Conservation (phyloP, 345 rosid genomes). For the Hirschfeldia incana region DNA sequence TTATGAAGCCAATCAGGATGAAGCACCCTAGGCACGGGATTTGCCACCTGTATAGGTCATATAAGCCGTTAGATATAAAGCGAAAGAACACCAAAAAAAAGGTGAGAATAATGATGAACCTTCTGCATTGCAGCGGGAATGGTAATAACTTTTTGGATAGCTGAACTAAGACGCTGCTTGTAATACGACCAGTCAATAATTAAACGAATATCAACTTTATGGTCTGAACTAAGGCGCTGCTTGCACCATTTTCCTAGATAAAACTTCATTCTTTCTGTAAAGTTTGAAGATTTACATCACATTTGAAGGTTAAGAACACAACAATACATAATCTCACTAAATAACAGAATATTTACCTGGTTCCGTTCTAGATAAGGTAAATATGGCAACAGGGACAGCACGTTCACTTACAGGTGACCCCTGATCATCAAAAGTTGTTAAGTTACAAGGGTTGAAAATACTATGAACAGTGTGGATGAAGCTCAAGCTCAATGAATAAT, state of each 20-base stretch:
- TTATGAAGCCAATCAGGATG: constrained; percentile 99
- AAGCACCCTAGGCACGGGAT: constrained; percentile 95
- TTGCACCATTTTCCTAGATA: constrained; percentile 95
- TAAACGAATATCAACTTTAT: constrained; percentile 59
- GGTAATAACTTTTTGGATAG: constrained; percentile 88
- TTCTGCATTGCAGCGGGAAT: constrained; percentile 99
- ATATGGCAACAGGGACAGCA: constrained; percentile 98
- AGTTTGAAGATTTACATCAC: constrained; percentile 28
- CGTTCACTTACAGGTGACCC: constrained; percentile 98
- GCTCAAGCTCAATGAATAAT: not conserved
- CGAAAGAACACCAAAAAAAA: constrained; percentile 18
- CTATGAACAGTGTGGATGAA: constrained; percentile 18
- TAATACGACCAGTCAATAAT: constrained; percentile 95
- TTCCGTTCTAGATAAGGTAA: constrained; percentile 57
- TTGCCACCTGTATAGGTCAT: constrained; percentile 60
- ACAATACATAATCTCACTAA: constrained; percentile 26
- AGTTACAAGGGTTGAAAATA: constrained; percentile 17
- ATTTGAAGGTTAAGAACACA: constrained; percentile 26
- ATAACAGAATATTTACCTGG: constrained; percentile 51
- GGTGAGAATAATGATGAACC: constrained; percentile 47
- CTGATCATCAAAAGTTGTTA: constrained; percentile 49
- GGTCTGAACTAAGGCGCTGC: constrained; percentile 42
- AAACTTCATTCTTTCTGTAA: constrained; percentile 68
- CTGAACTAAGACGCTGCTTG: constrained; percentile 89
- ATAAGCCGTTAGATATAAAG: constrained; percentile 25